These are phyloP conservation scores for Somion occarium DNA, from an alignment of 1,284 basidiomycete species.

Conservation along the genomic window DNA sequence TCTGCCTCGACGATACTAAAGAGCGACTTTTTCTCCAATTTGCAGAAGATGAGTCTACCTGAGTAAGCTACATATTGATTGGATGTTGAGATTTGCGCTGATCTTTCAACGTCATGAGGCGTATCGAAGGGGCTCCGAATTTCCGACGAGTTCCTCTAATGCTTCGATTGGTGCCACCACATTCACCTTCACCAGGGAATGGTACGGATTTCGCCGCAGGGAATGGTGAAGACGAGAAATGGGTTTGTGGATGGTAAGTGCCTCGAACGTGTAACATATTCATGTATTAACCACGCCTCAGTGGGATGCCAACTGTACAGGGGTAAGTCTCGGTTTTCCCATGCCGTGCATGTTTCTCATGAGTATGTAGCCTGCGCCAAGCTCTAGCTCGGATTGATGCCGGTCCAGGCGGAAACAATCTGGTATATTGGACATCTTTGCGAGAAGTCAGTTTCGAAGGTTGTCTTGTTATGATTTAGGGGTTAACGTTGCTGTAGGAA, in stretches of 20 bases:
- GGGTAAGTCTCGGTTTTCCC: conserved; percentile 47
- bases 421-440: conserved; percentile 87
- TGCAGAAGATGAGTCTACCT: conserved; percentile 93
- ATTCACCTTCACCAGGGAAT: conserved; percentile 25
- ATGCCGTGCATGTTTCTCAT: not conserved
- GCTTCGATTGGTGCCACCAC: conserved; percentile 37
- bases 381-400: conserved; percentile 83
- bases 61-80: conserved; percentile 53
- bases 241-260: conserved; percentile 79
- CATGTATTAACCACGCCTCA: conserved; percentile 10
- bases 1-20: conserved; percentile 95
- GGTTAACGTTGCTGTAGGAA: conserved; percentile 48
- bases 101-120: conserved; percentile 39
- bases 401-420: conserved; percentile 64
- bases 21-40: conserved; percentile 92
- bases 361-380: conserved; percentile 59
- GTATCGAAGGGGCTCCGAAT: conserved; percentile 91
- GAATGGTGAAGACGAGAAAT: conserved; percentile 44
- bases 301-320: conserved; percentile 87
- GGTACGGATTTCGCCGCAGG: conserved; percentile 35
- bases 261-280: conserved; percentile 1
- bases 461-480: conserved; percentile 3
- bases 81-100: not conserved
- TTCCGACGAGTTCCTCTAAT: conserved; percentile 79
- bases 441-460: conserved; percentile 55